A percentile compares a stretch with the other conserved stretches of the same genome.
Evolutionary conservation across 352 stramenopile genomes (phyloP).

Genomic region (Phytopythium cucurbitacearum): DNA sequence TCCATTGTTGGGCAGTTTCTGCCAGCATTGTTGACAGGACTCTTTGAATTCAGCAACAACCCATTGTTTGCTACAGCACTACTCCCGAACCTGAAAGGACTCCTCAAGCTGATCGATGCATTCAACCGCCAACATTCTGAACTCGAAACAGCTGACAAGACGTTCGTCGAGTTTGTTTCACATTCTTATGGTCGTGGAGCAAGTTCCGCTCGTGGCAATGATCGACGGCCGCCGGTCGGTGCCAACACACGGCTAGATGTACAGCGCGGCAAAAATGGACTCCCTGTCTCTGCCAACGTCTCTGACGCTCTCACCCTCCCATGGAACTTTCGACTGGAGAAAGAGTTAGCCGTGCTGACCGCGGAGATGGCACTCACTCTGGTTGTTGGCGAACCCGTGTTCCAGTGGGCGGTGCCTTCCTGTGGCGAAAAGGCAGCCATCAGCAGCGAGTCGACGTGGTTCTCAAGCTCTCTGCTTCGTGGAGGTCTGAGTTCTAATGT

Average conservation of each 20-base stretch:
- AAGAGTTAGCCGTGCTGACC: slow-evolving; percentile 48
- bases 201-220: slow-evolving; percentile 5
- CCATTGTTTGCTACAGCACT: slow-evolving; percentile 43
- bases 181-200: not conserved
- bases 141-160: slow-evolving; percentile 14
- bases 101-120: slow-evolving; percentile 45
- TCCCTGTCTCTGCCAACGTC: slow-evolving; percentile 11
- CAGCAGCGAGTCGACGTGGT: slow-evolving; percentile 4
- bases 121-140: slow-evolving; percentile 26
- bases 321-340: slow-evolving; percentile 60
- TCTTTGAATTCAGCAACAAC: slow-evolving; percentile 61
- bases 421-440: too few species aligned
- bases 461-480: slow-evolving; percentile 22
- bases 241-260: too few species aligned
- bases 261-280: not conserved
- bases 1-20: slow-evolving; percentile 57
- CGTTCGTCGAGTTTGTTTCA: slow-evolving; percentile 20
- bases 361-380: slow-evolving; percentile 57
- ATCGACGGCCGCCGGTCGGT: too few species aligned
- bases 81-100: slow-evolving; percentile 31
- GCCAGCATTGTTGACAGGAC: slow-evolving; percentile 39
- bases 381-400: slow-evolving; percentile 32
- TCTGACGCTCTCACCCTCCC: slow-evolving; percentile 31
- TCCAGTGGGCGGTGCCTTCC: not conserved
- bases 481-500: slow-evolving; percentile 18